Base-by-base conservation (phyloP, 192 early-diverging fungal species). In the Coemansia sp. region DNA sequence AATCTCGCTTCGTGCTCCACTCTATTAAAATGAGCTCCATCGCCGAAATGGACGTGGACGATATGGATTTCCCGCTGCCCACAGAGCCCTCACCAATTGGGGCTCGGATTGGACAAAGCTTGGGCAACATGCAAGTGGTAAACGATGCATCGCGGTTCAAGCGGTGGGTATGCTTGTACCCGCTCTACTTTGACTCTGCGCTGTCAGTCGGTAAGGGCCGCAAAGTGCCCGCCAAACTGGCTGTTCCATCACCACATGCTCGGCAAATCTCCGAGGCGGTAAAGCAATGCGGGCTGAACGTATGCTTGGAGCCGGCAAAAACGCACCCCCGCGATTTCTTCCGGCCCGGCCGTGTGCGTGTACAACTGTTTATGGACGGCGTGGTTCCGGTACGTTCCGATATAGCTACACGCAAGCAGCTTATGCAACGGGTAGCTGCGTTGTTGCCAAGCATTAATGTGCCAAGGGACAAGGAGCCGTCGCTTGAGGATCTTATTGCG, bases 131-230 rank as follows among this genome's bases (percentile, higher is more conserved):
- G 66, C 35, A 43, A 22, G 25, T 72, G 41, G 73, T 75, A 1
- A 59, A 17, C 22, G 74, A 82, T 48, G 63, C 63, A 6, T 53
- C 60, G 26, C 69, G 41, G 53, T 76, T 69, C 68, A 75, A 76
- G 26, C n/a, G 48, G 16, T 91, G 90, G 90, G 72, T 91, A 47
- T 88, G 87, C 56, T 65, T 91, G 2, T 91, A 91, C 68, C 90
- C 90, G 25, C 77, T 84, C 29, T 91, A 91, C 50, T 88, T 91
- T 62, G 87, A 91, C 68, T 76, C 71, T 12, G 71, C 75, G 16
- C 84, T 86, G 51, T 87, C 88, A 0, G 54, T 87, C 11, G 68
- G 75, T 29, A 64, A 86, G 48, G 90, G 90, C 7, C 88, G 90
- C 57, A 83, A 77, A 58, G 86, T 91, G 45, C 63, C 82, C 21